Evolutionary conservation across 2,329 filamentous ascomycete species (phyloP).

Genomic region (Apiospora sp.): DNA sequence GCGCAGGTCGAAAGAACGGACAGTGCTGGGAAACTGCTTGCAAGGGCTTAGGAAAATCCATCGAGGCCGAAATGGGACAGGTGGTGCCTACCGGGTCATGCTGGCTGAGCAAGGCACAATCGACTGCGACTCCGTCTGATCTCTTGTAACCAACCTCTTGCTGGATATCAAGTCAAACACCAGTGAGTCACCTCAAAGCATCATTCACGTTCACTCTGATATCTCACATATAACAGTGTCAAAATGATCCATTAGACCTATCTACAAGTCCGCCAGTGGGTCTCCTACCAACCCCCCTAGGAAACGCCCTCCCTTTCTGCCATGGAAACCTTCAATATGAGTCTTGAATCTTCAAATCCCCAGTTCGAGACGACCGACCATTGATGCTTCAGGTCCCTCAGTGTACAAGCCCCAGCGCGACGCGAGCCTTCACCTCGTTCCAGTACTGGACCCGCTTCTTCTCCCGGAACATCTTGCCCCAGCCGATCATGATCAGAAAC

Average conservation of each 20-base stretch:
- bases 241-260: not conserved
- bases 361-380: too few species aligned
- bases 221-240: not conserved
- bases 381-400: constrained; percentile 21
- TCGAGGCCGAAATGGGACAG: too few species aligned
- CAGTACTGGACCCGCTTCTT: constrained; percentile 40
- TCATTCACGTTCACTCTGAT: not conserved
- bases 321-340: not conserved
- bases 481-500: constrained; percentile 42
- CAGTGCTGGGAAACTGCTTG: too few species aligned
- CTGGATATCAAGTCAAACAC: too few species aligned
- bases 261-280: not conserved
- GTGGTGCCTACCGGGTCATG: too few species aligned
- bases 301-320: not conserved
- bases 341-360: not conserved
- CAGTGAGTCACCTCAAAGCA: too few species aligned
- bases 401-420: constrained; percentile 41
- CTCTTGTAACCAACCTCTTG: too few species aligned
- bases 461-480: constrained; percentile 41
- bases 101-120: too few species aligned
- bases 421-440: constrained; percentile 39
- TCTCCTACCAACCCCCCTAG: not conserved
- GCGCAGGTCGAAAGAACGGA: too few species aligned
- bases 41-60: too few species aligned
- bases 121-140: too few species aligned